Evolutionary conservation across 1,284 basidiomycete species (phyloP).

Genomic region (Leccinum proliferum): DNA sequence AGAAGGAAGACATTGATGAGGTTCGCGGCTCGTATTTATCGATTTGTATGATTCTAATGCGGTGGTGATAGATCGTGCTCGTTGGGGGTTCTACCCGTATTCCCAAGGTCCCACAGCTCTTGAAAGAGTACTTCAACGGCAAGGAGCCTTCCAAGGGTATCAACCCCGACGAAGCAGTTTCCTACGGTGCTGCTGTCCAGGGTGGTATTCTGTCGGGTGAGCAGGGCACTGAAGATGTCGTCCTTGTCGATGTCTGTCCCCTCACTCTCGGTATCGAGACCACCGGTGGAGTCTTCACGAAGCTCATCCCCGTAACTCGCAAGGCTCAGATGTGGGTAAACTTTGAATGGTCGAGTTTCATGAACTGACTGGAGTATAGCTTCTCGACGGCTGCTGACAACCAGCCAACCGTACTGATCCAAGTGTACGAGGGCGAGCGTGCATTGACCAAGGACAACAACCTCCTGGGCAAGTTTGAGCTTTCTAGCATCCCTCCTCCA

Average conservation of each 20-base stretch:
- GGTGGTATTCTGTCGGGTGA: constrained; percentile 93
- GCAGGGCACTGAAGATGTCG: constrained; percentile 78
- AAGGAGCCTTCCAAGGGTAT: constrained; percentile 93
- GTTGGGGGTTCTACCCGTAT: constrained; percentile 99
- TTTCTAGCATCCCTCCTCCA: constrained; percentile 88
- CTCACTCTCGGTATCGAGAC: constrained; percentile 97
- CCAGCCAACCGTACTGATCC: constrained; percentile 88
- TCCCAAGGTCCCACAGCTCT: constrained; percentile 95
- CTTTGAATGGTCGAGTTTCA: not conserved
- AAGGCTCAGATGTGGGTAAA: constrained; percentile 83
- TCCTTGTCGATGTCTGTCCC: constrained; percentile 95
- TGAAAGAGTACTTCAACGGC: constrained; percentile 87
- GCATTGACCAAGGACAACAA: constrained; percentile 98
- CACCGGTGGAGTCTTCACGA: constrained; percentile 97
- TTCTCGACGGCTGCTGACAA: constrained; percentile 97
- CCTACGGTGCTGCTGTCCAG: constrained; percentile 97
- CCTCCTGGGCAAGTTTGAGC: constrained; percentile 94
- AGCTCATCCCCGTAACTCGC: constrained; percentile 92
- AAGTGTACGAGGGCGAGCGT: constrained; percentile 94
- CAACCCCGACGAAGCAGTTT: constrained; percentile 94
- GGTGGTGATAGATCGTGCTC: constrained; percentile 59
- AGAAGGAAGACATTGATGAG: constrained; percentile 97
- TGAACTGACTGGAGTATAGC: constrained; percentile 30
- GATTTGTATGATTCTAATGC: not conserved
- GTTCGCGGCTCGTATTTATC: constrained; percentile 34